Conservation (phyloP, 1,284 basidiomycete genomes). For the Anthracocystis walkeri region DNA sequence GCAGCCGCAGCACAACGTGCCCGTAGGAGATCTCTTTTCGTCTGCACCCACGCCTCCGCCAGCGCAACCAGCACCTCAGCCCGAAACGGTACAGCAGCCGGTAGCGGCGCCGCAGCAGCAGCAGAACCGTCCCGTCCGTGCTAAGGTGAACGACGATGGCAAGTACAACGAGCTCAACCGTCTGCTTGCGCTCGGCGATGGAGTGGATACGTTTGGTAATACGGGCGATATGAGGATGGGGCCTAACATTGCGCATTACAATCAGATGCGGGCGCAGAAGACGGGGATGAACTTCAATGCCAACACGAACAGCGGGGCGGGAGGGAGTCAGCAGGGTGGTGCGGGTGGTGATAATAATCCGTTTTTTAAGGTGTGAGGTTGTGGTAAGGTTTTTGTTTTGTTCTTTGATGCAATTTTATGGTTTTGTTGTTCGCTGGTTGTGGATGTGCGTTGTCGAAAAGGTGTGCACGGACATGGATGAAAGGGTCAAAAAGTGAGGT, state of each 20-base stretch:
- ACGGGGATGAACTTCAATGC: slow-evolving; percentile 53
- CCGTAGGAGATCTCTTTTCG: slow-evolving; percentile 60
- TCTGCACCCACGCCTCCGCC: slow-evolving; percentile 46
- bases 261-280: slow-evolving; percentile 51
- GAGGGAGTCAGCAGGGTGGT: slow-evolving; percentile 12
- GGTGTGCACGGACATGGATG: background rate
- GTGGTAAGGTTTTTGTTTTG: background rate
- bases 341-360: slow-evolving; percentile 53
- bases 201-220: slow-evolving; percentile 68
- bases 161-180: slow-evolving; percentile 65
- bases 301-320: slow-evolving; percentile 24
- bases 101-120: slow-evolving; percentile 33
- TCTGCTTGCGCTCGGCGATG: slow-evolving; percentile 65
- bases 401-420: slow-evolving; percentile 7
- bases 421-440: background rate
- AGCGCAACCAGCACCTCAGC: slow-evolving; percentile 23
- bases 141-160: slow-evolving; percentile 48
- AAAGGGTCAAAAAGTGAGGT: background rate
- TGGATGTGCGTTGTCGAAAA: background rate
- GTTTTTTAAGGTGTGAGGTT: slow-evolving; percentile 57
- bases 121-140: slow-evolving; percentile 36
- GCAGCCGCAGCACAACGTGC: slow-evolving; percentile 55
- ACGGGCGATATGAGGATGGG: slow-evolving; percentile 67
- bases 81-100: slow-evolving; percentile 17
- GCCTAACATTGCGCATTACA: slow-evolving; percentile 48